phyloP scores from a whole-genome alignment of 805 yeast genomes.

The Candida bentonensis region DNA sequence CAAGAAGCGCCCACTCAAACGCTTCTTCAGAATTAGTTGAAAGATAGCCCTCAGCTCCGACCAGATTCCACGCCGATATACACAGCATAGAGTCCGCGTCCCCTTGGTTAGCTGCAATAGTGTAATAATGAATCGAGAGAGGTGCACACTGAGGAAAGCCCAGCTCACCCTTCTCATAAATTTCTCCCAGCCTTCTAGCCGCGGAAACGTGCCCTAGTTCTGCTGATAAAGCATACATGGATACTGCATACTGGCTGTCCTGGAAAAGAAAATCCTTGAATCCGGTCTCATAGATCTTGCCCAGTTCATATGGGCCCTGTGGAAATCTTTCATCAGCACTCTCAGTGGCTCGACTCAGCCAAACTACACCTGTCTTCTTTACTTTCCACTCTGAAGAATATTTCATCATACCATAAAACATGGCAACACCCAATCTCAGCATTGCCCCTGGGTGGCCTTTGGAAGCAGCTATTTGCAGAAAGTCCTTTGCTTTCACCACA shows the following conservation, averaged over 20 bases:
- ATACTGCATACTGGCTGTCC: conserved; percentile 73
- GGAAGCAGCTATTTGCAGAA: conserved; percentile 72
- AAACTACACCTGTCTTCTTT: conserved; percentile 76
- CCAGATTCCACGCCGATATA: conserved; percentile 91
- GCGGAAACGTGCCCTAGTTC: conserved; percentile 75
- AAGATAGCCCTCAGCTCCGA: conserved; percentile 73
- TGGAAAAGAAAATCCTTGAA: conserved; percentile 76
- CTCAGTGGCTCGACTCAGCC: conserved; percentile 81
- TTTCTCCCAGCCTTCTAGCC: conserved; percentile 63
- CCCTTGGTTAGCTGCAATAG: conserved; percentile 78
- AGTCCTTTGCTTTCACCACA: conserved; percentile 72
- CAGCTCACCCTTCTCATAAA: conserved; percentile 64
- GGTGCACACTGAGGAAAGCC: conserved; percentile 66
- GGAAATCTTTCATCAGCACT: conserved; percentile 71
- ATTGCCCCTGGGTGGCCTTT: conserved; percentile 94
- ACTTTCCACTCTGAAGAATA: conserved; percentile 47
- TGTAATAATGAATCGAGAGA: conserved; percentile 81
- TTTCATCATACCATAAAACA: conserved; percentile 78
- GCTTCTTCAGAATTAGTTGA: conserved; percentile 73
- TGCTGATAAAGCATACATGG: conserved; percentile 76
- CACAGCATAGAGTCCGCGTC: conserved; percentile 86
- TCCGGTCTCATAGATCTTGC: conserved; percentile 69
- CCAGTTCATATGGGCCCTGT: conserved; percentile 92
- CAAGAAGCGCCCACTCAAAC: conserved; percentile 84
- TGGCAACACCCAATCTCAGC: conserved; percentile 80